phyloP scores from a whole-genome alignment of 2,329 filamentous ascomycete genomes.

The Akanthomyces lecanii region DNA sequence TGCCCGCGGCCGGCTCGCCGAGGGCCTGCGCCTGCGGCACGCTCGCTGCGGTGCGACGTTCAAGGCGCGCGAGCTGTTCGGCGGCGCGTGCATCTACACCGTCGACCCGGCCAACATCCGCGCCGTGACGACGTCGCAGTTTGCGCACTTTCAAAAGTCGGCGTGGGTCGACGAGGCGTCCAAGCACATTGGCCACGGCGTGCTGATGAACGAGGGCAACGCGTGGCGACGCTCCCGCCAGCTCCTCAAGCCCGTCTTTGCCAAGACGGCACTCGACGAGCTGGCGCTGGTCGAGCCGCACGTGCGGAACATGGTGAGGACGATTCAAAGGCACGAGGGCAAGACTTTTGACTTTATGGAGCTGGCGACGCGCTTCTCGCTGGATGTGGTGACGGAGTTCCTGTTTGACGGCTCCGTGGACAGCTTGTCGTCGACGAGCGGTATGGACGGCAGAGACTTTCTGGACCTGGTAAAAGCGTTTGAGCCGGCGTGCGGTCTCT shows the following conservation, averaged over 20 bases:
- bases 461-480: constrained; percentile 8
- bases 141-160: constrained; percentile 10
- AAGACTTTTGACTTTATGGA: constrained; percentile 11
- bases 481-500: constrained; percentile 12
- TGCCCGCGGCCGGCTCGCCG: constrained; percentile 1
- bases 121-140: constrained; percentile 11
- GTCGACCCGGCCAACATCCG: constrained; percentile 13
- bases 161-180: constrained; percentile 14
- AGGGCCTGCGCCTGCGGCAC: constrained; percentile 11
- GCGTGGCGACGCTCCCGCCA: constrained; percentile 6
- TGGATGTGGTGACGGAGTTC: constrained; percentile 16
- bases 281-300: constrained; percentile 11
- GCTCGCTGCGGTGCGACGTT: constrained; percentile 2
- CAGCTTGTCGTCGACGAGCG: not conserved
- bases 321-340: not conserved
- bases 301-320: not conserved
- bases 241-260: constrained; percentile 10
- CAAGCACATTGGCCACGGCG: constrained; percentile 15
- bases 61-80: constrained; percentile 2
- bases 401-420: constrained; percentile 11
- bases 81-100: constrained; percentile 15
- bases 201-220: constrained; percentile 14
- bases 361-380: constrained; percentile 5
- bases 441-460: not conserved
- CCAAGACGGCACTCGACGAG: constrained; percentile 11